Conservation (phyloP, 345 rosid genomes). For the Moringa oleifera region DNA sequence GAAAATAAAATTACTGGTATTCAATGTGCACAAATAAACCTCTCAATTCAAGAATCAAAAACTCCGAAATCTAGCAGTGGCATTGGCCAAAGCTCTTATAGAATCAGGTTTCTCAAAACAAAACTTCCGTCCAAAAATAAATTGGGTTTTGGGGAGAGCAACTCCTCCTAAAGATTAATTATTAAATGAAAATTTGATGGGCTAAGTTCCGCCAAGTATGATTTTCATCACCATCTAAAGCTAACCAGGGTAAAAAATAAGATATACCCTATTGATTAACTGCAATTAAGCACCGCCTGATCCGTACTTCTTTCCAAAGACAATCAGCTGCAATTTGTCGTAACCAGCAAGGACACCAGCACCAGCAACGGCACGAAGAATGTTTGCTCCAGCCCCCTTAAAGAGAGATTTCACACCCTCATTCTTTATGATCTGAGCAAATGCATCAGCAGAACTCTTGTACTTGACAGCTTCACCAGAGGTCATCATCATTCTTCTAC, state of each 20-base stretch:
- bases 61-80: neutral
- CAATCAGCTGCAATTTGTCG: constrained; percentile 78
- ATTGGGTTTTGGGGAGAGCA: neutral
- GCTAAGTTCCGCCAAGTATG: neutral
- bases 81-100: neutral
- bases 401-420: constrained; percentile 82
- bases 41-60: neutral
- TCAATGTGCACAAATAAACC: neutral
- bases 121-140: neutral
- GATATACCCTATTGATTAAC: neutral
- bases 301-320: constrained; percentile 81
- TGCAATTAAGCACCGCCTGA: constrained; percentile 54
- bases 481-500: constrained; percentile 99
- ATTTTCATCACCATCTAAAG: constrained; percentile 40
- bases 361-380: constrained; percentile 86
- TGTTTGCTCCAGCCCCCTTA: constrained; percentile 94
- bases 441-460: constrained; percentile 70
- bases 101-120: neutral
- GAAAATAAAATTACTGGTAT: too few species aligned
- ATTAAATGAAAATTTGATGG: neutral
- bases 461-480: constrained; percentile 93
- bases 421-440: constrained; percentile 64
- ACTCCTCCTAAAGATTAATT: neutral
- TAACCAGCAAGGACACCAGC: constrained; percentile 94
- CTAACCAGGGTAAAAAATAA: constrained; percentile 9